Conservation (phyloP, 164 flowering plant genomes). For the Magnolia changhungtana region DNA sequence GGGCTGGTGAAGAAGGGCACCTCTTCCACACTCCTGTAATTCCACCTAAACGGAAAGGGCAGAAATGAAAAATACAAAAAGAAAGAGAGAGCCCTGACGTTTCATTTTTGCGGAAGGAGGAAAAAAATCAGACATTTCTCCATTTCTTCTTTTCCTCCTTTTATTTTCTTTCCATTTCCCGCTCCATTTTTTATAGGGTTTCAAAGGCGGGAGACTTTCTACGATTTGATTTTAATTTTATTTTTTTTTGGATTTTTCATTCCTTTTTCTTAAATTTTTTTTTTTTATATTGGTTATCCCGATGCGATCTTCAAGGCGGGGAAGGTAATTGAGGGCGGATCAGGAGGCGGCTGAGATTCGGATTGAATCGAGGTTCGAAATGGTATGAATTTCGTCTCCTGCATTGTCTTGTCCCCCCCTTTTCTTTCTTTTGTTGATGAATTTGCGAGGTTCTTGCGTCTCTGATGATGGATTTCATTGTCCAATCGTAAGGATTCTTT, state of each 20-base stretch:
- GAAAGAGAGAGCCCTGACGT: background rate
- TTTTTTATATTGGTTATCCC: background rate
- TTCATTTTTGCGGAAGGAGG: no score
- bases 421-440: background rate
- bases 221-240: background rate
- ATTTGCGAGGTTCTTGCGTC: background rate
- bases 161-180: no score
- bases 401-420: background rate
- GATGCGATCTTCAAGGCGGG: background rate
- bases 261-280: background rate
- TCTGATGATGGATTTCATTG: background rate
- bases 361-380: constrained; percentile 9
- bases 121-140: no score
- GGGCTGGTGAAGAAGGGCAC: constrained; percentile 14
- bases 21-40: no score
- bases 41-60: no score
- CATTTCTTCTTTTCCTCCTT: no score
- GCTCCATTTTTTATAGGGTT: no score
- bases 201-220: no score
- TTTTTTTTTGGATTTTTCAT: background rate
- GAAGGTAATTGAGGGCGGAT: constrained; percentile 5
- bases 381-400: constrained; percentile 9
- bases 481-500: background rate
- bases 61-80: background rate
- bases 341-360: constrained; percentile 9